A percentile compares a stretch with the other conserved stretches of the same genome.
These are phyloP conservation scores for Rheum nobile DNA, from an alignment of 148 eudicot genomes.

Conservation along the genomic window DNA sequence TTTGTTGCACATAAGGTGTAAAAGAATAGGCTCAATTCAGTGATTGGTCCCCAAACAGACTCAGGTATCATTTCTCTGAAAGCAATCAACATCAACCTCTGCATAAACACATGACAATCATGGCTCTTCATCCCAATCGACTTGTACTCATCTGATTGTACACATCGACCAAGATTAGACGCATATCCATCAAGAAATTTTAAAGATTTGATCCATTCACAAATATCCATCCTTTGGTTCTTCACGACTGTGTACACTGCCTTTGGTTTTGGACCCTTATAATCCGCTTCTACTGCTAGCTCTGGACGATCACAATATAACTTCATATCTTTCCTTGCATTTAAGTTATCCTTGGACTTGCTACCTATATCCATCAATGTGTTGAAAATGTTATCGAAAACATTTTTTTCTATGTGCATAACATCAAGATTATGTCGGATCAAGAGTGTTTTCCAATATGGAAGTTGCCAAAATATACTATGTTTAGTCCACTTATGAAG, in stretches of 20 bases:
- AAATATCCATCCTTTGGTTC: constrained; percentile 1
- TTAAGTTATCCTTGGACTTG: neutral
- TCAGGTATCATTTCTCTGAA: constrained; percentile 8
- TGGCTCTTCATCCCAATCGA: neutral
- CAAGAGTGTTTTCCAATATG: neutral
- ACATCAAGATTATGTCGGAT: neutral
- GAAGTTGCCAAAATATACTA: constrained; percentile 7
- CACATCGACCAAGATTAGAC: constrained; percentile 12
- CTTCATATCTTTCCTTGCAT: neutral
- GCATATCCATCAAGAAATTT: constrained; percentile 16
- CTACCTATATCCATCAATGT: neutral
- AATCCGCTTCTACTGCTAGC: neutral
- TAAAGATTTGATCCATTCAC: constrained; percentile 3
- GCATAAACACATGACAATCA: constrained; percentile 18
- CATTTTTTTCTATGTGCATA: constrained; percentile 1
- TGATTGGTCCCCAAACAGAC: constrained; percentile 11
- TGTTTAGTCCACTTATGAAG: neutral
- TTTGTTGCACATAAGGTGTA: constrained; percentile 7
- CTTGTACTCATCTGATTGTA: constrained; percentile 2
- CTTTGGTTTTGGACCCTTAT: neutral
- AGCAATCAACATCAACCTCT: constrained; percentile 12
- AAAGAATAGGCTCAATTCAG: constrained; percentile 16
- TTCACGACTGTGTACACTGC: constrained; percentile 4
- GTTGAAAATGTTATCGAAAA: constrained; percentile 11
- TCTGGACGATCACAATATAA: neutral